Base-by-base conservation (phyloP, 495 filamentous ascomycete species). In the Aspergillus panamensis region DNA sequence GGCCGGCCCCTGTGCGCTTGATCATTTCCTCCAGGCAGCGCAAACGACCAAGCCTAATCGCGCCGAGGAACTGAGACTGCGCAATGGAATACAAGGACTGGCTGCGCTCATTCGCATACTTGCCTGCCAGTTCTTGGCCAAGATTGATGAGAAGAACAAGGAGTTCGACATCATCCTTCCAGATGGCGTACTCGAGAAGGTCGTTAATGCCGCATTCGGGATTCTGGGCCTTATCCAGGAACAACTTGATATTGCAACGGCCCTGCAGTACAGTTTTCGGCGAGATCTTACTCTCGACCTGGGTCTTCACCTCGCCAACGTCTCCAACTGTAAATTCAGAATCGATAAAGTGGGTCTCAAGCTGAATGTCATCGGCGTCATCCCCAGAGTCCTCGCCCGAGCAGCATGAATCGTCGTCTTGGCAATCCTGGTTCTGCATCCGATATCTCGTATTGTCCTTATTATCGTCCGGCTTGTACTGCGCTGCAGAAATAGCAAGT, bases 271-370 rank as follows among this genome's bases (percentile, higher is more conserved):
- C 62, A 0, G 59, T 49, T 5, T 78, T 55, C 13, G 88, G 84
- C 21, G 74, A 73, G 5, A 78, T 68, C 10, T 73, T 64, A 53
- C 84, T 86, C 62, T 87, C 83, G 19, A 89, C 84, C 45, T 86
- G 68, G 42, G 77, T 83, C 3, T 79, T 79, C 1, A 84, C 74
- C 60, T 86, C 78, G 2, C 86, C 88, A 35, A 91, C 70, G 60
- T 88, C 82, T 3, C 91, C 87, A 54, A 89, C 77, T 0, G 87
- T 92, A 65, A 86, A 90, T 16, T 79, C 69, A 13, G 81, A 79
- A 53, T 85, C 78, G 29, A 89, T 65, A n/a, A 74, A 69, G 48
- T 82, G 71, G 19, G 59, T 55, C 16, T 69, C 64, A 31, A 80
- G 62, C 2, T 69, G 59, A 39, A 84, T 73, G 19, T 82, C 73